phyloP scores from a whole-genome alignment of 345 rosid genomes.

The Gossypium sturtianum region DNA sequence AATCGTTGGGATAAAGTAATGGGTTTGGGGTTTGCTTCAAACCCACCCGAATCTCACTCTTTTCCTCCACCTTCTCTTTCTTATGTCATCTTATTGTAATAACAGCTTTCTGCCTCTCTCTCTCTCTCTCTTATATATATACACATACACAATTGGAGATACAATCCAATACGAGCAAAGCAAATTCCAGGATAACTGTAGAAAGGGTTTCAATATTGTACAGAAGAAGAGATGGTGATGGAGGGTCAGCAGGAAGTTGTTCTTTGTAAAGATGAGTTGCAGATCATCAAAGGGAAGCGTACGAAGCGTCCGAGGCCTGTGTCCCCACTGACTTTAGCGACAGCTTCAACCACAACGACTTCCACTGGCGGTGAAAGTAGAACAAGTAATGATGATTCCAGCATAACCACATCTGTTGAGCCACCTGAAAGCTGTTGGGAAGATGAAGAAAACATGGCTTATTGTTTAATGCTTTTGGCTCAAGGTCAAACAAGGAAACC shows the following conservation, averaged over 20 bases:
- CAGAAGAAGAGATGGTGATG: conserved; percentile 10
- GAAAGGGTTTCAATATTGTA: conserved; percentile 18
- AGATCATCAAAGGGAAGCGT: conserved; percentile 56
- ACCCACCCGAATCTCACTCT: conserved; percentile 61
- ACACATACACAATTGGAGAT: conserved; percentile 19
- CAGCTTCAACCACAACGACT: conserved; percentile 22
- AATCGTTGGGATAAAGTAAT: conserved; percentile 42
- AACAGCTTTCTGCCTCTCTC: neutral
- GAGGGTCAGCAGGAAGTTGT: conserved; percentile 28
- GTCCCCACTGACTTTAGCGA: conserved; percentile 37
- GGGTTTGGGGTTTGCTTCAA: conserved; percentile 48
- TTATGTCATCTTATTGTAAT: neutral
- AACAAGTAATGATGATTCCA: conserved; percentile 16
- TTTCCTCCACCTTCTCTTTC: conserved; percentile 29
- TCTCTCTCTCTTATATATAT: no score
- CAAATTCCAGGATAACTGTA: conserved; percentile 4
- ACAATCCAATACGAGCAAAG: conserved; percentile 41
- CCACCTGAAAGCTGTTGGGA: neutral
- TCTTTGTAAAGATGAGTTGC: conserved; percentile 17
- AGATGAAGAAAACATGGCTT: conserved; percentile 67
- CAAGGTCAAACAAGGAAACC: conserved; percentile 24
- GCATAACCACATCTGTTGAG: conserved; percentile 19
- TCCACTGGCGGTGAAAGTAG: conserved; percentile 16
- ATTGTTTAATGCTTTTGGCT: conserved; percentile 61
- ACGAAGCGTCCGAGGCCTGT: conserved; percentile 59